Evolutionary conservation across 176 grass and related monocot species (phyloP), one percentile per base, ranked within the genome.

Genomic region (Poa pratensis): DNA sequence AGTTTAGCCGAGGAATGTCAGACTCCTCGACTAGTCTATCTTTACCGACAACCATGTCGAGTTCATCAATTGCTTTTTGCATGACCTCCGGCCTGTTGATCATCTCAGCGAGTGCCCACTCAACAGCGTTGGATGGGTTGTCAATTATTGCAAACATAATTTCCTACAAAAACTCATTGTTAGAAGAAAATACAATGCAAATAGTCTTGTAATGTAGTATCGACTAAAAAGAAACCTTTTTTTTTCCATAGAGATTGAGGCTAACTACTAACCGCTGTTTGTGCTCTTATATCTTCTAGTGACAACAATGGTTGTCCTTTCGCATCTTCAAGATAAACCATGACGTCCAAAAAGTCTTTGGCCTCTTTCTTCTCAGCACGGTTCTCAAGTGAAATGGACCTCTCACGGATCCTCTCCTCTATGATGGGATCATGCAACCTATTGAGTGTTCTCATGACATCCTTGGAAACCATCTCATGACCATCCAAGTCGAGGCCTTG

Each of bases 401-500:
- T 64, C 7, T 62, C 76, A 32, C 84, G 59, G 11, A 54, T 70
- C 26, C 61, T 64, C 13, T 64, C 14, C 1, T 64, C 26, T 64
- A 64, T 64, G 24, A 64, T 64, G n/a, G 58, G 58, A 14, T 61
- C 58, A 27, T 61, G 58, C 8, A 61, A 26, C 22, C 58, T 9
- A 3, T 61, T 61, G 4, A 61, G 22, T 26, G 10, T 3, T 61
- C 23, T 12, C 4, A 61, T 12, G 23, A 26, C 58, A 1, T 83
- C 9, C 20, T 50, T 84, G 6, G 65, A 23, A 11, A 81, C 75
- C 68, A 32, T 87, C 34, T 92, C 87, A 28, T 92, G 80, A 0
- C 87, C 87, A 14, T 77, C 87, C 24, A 92, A 13, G 27, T 92
- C 80, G 15, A 89, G 65, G 1, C 79, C 82, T 5, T 76, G 69